Conservation (phyloP, 768 basidiomycete genomes). For the Paxillus rubicundulus region DNA sequence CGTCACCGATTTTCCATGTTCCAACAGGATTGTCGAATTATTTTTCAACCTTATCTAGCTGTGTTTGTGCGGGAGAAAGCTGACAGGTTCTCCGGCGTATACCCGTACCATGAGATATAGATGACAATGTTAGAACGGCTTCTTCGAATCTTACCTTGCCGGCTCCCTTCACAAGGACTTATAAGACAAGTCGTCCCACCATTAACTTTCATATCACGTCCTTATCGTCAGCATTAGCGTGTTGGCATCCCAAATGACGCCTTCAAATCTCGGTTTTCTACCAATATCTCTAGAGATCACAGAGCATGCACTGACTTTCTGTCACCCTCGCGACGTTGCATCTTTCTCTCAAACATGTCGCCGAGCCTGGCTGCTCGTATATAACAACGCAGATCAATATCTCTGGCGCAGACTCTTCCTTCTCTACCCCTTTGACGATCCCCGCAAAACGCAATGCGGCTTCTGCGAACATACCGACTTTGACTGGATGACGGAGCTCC, state of each 20-base stretch:
- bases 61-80: neutral
- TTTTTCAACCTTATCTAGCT: neutral
- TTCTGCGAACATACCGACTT: conserved; percentile 12
- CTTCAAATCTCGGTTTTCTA: conserved; percentile 20
- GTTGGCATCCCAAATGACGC: conserved; percentile 1
- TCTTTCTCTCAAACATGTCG: conserved; percentile 56
- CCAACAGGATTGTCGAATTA: neutral
- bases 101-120: too few species aligned
- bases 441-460: conserved; percentile 35
- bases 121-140: too few species aligned
- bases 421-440: conserved; percentile 59
- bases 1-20: too few species aligned
- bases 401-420: conserved; percentile 72
- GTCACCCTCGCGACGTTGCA: conserved; percentile 57
- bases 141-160: too few species aligned
- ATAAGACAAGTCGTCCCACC: neutral
- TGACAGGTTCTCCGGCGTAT: neutral
- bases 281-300: conserved; percentile 56
- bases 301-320: conserved; percentile 55
- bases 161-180: too few species aligned
- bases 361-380: conserved; percentile 47
- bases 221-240: neutral
- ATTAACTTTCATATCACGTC: neutral
- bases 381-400: conserved; percentile 49
- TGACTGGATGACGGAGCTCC: conserved; percentile 40